phyloP scores from a whole-genome alignment of 352 stramenopile species.

The Phytophthora rubi region DNA sequence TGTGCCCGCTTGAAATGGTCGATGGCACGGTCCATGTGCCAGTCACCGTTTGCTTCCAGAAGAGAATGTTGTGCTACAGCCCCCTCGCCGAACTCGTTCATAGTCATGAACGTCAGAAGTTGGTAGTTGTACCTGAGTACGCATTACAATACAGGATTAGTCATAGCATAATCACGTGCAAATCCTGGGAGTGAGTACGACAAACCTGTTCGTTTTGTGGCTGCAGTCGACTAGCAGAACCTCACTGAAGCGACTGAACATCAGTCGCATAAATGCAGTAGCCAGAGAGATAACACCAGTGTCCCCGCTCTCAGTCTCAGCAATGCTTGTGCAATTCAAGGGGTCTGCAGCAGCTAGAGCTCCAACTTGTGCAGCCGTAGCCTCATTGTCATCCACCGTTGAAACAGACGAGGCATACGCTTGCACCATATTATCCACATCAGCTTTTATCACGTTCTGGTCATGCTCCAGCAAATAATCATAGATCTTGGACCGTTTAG shows the following conservation, averaged over 20 bases:
- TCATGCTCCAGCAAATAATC: constrained; percentile 23
- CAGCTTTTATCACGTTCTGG: constrained; percentile 27
- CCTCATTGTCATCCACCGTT: constrained; percentile 9
- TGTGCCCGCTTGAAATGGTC: not conserved
- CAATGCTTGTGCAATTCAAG: not conserved
- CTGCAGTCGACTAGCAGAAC: constrained; percentile 19
- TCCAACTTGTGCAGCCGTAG: constrained; percentile 1
- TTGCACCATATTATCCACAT: constrained; percentile 27
- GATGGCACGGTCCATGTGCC: constrained; percentile 22
- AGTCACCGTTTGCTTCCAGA: constrained; percentile 13
- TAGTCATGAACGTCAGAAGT: constrained; percentile 15
- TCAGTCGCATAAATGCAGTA: constrained; percentile 3
- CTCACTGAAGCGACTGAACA: constrained; percentile 21
- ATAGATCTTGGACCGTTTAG: constrained; percentile 16
- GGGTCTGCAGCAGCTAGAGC: constrained; percentile 1
- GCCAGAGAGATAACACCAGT: constrained; percentile 17
- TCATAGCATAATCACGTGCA: too few species aligned
- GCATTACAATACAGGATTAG: too few species aligned
- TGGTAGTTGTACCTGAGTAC: constrained; percentile 32
- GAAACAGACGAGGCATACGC: not conserved
- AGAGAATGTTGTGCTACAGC: constrained; percentile 16
- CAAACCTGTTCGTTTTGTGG: constrained; percentile 25
- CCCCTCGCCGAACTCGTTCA: constrained; percentile 26
- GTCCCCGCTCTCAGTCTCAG: constrained; percentile 1
- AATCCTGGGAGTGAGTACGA: too few species aligned